Evolutionary conservation across 257 asterid species (phyloP), one percentile per base, ranked within the genome.

Genomic region (Verbena officinalis): DNA sequence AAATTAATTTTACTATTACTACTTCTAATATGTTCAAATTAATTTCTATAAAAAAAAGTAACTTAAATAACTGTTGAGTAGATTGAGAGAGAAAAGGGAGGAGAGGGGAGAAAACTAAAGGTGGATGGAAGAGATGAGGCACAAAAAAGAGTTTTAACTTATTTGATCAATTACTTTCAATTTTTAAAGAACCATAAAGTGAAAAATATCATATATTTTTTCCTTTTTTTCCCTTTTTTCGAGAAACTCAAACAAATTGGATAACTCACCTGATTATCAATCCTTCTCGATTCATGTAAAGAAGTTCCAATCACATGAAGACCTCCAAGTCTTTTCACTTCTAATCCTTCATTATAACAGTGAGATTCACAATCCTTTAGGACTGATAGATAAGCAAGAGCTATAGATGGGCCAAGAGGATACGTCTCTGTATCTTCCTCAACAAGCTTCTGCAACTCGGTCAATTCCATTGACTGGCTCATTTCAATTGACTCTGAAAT

Each of bases 261-360:
- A 59, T 15, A 46, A 67, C 46, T 73, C 52, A 84, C 99, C 99
- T 93, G 99, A 79, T 94, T 94, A 75, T 94, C 99, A 11, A 94
- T 94, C 81, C 99, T 88, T 75, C 99, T 79, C 8, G 99, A 94
- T 81, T 94, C 99, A 5, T 94, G 99, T 52, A 94, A 80, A 72
- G 99, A 94, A 51, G 99, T 94, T 68, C 97, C 99, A 65, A 94
- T 86, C 65, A 94, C 99, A 70, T 90, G 99, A 76, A 94, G 95
- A 43, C 99, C 99, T 39, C 99, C 99, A 52, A 90, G 86, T 71
- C 79, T 81, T 84, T 90, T 94, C 69, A 94, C 99, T 73, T 90
- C 97, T 70, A 84, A 52, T 54, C 99, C 99, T 81, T 94, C 99
- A 13, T 79, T 73, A 16, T 65, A 74, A 77, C 95, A 88, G 79